Conservation (phyloP, 2,329 filamentous ascomycete genomes). For the Aureobasidium sp. region DNA sequence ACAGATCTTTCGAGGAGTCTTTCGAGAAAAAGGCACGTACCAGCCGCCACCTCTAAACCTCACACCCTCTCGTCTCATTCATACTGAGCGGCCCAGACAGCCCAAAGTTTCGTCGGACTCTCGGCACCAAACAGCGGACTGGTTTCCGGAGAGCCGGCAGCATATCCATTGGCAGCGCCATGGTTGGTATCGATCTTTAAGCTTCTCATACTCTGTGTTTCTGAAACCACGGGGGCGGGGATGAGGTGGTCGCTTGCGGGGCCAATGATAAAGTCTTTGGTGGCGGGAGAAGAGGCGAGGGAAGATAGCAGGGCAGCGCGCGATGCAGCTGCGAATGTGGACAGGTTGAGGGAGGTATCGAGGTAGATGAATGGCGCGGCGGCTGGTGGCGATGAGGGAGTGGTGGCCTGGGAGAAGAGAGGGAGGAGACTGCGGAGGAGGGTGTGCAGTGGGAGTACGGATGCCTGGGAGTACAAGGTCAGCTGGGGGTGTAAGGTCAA, state of each 20-base stretch:
- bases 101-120: constrained; percentile 31
- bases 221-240: background rate
- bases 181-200: background rate
- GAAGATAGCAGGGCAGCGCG: background rate
- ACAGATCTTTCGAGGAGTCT: background rate
- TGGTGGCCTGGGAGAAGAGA: background rate
- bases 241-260: constrained; percentile 14
- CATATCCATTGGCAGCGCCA: background rate
- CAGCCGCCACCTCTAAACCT: background rate
- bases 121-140: constrained; percentile 23
- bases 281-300: constrained; percentile 11
- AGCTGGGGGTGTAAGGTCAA: background rate
- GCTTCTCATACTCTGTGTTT: constrained; percentile 4
- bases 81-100: constrained; percentile 28
- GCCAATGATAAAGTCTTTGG: constrained; percentile 16
- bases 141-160: constrained; percentile 7
- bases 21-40: background rate
- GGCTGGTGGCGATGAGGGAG: constrained; percentile 1
- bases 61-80: constrained; percentile 14
- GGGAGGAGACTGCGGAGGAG: constrained; percentile 15
- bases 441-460: constrained; percentile 13
- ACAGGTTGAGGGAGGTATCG: constrained; percentile 9
- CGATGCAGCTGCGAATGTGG: constrained; percentile 1
- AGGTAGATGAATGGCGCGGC: constrained; percentile 14
- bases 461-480: constrained; percentile 3